Conservation (phyloP, 2,329 filamentous ascomycete genomes). For the Colletotrichum shisoi region DNA sequence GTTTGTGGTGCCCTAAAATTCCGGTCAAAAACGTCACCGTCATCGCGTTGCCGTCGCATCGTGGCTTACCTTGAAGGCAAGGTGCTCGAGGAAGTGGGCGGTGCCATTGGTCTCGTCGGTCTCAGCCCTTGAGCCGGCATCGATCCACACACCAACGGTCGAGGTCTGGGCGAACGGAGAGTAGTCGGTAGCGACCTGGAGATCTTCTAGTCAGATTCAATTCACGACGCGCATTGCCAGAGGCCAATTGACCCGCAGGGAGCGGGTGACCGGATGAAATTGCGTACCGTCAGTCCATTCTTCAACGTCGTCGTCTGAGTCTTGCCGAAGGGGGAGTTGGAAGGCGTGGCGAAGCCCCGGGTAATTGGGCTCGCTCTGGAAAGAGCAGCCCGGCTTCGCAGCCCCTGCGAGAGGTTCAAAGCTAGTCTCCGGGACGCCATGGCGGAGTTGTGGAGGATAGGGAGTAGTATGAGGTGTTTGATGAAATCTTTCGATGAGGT, state of each 20-base stretch:
- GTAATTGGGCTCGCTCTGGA: conserved; percentile 78
- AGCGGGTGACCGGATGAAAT: conserved; percentile 24
- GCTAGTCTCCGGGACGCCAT: conserved; percentile 99
- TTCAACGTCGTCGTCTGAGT: conserved; percentile 95
- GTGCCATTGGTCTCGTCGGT: conserved; percentile 99
- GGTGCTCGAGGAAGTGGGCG: conserved; percentile 98
- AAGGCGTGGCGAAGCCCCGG: conserved; percentile 89
- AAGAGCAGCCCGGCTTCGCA: conserved; percentile 87
- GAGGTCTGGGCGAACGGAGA: conserved; percentile 98
- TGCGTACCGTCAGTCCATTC: conserved; percentile 91
- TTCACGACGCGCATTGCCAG: conserved; percentile 40
- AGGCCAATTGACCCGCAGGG: conserved; percentile 50
- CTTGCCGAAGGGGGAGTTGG: conserved; percentile 71
- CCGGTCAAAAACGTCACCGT: conserved; percentile 12
- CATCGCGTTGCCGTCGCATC: conserved; percentile 25
- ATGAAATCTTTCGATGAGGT: conserved; percentile 57
- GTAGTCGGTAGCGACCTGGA: conserved; percentile 94
- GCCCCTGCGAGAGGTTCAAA: conserved; percentile 88
- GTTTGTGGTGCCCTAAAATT: conserved; percentile 81
- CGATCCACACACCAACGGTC: conserved; percentile 98
- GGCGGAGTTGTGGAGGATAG: conserved; percentile 61
- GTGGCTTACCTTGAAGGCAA: conserved; percentile 91
- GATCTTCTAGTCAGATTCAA: conserved; percentile 42
- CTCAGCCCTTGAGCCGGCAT: conserved; percentile 97
- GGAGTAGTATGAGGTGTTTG: conserved; percentile 64